A percentile compares a stretch with the other conserved stretches of the same genome.
phyloP scores from a whole-genome alignment of 2,329 filamentous ascomycete species.

The Coniella lustricola region DNA sequence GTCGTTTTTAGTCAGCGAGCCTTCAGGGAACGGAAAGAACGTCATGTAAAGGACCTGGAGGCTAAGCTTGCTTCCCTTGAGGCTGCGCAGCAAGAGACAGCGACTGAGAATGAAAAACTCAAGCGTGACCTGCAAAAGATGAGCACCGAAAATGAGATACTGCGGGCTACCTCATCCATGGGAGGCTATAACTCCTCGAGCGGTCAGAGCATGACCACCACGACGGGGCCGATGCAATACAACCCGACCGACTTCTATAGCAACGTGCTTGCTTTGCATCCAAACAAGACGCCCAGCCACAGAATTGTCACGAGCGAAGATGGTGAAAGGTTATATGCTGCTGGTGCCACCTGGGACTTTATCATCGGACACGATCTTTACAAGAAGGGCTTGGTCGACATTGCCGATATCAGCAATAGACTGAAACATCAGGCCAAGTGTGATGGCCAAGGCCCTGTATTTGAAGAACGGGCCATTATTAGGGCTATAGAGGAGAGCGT shows the following conservation, averaged over 20 bases:
- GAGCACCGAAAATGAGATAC: conserved; percentile 85
- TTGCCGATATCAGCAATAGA: conserved; percentile 71
- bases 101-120: conserved; percentile 78
- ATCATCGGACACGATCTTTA: conserved; percentile 77
- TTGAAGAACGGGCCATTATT: conserved; percentile 68
- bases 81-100: conserved; percentile 62
- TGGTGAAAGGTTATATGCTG: conserved; percentile 64
- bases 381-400: conserved; percentile 69
- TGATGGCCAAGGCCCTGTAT: conserved; percentile 83
- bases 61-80: conserved; percentile 74
- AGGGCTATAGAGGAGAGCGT: conserved; percentile 73
- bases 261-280: conserved; percentile 53
- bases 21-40: conserved; percentile 92
- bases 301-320: conserved; percentile 59
- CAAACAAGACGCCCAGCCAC: conserved; percentile 58
- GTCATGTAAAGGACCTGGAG: conserved; percentile 84
- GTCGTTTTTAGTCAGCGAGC: conserved; percentile 71
- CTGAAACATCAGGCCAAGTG: conserved; percentile 71
- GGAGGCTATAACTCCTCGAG: conserved; percentile 32
- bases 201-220: conserved; percentile 37
- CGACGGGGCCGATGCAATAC: conserved; percentile 63
- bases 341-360: conserved; percentile 80
- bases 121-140: conserved; percentile 78
- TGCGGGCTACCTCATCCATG: conserved; percentile 65
- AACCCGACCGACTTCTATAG: conserved; percentile 67